Conservation (phyloP, 2,329 filamentous ascomycete genomes). For the Diaporthe sp. region DNA sequence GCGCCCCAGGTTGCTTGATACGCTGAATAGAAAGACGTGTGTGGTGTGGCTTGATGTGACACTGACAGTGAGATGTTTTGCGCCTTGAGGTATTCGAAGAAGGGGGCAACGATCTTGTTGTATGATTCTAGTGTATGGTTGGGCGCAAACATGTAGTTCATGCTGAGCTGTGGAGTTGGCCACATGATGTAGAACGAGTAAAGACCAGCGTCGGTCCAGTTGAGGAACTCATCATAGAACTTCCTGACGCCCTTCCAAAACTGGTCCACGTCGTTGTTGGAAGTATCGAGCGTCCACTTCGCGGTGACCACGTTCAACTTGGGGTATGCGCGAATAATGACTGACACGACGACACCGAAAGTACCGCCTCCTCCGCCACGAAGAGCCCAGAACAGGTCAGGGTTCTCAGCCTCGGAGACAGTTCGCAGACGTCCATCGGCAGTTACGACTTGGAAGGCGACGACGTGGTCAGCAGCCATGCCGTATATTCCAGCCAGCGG, state of each 20-base stretch:
- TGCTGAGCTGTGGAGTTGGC: not conserved
- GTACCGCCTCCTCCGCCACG: constrained; percentile 59
- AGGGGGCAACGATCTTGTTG: not conserved
- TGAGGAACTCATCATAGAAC: constrained; percentile 53
- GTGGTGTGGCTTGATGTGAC: not conserved
- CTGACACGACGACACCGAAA: constrained; percentile 51
- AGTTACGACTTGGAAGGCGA: constrained; percentile 64
- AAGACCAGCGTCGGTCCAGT: not conserved
- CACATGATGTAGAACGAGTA: constrained; percentile 21
- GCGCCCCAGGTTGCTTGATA: constrained; percentile 16
- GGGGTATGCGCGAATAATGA: constrained; percentile 44
- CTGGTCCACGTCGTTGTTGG: not conserved
- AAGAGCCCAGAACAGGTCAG: constrained; percentile 65
- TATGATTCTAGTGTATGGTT: not conserved
- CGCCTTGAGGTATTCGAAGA: constrained; percentile 8
- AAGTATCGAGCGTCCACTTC: constrained; percentile 7
- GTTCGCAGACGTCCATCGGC: constrained; percentile 58
- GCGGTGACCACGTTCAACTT: constrained; percentile 34
- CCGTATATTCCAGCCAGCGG: constrained; percentile 64
- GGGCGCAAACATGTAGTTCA: constrained; percentile 7
- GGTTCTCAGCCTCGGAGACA: constrained; percentile 55
- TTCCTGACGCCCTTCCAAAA: constrained; percentile 50
- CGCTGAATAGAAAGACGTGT: constrained; percentile 4
- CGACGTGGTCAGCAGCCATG: constrained; percentile 62
- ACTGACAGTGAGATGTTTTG: constrained; percentile 3